Conservation (phyloP, 106 monocot species). For the Dactylorhiza incarnata region DNA sequence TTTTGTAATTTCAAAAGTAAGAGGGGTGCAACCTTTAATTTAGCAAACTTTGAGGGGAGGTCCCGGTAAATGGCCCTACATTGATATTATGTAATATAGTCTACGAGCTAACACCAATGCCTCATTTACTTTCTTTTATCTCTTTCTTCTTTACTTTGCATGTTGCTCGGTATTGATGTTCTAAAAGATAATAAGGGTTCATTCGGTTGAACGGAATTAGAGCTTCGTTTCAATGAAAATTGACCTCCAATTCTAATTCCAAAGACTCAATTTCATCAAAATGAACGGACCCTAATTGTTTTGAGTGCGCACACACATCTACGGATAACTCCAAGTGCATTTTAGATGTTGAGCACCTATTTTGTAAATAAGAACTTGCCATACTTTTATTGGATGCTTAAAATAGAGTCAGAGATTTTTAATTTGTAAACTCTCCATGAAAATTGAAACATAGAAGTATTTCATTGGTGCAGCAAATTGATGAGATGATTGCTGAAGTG, state of each 20-base stretch:
- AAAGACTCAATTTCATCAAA: too few species aligned
- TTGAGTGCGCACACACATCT: neutral
- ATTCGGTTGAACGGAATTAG: too few species aligned
- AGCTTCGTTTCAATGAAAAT: too few species aligned
- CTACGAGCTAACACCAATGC: neutral
- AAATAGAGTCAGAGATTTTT: neutral
- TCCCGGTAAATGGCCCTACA: neutral
- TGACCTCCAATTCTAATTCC: too few species aligned
- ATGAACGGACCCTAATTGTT: neutral
- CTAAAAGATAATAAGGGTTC: neutral
- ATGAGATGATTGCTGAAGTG: slow-evolving; percentile 77
- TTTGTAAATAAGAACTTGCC: neutral
- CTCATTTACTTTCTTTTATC: neutral
- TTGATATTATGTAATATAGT: neutral
- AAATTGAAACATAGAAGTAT: neutral
- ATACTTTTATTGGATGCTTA: neutral
- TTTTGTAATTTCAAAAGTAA: too few species aligned
- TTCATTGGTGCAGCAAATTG: slow-evolving; percentile 52
- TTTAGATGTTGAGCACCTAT: neutral
- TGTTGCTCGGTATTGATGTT: neutral
- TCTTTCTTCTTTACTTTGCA: neutral
- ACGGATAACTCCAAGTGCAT: neutral
- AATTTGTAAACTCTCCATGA: neutral
- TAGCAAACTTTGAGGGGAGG: too few species aligned
- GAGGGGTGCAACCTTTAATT: too few species aligned